Evolutionary conservation across 345 rosid species (phyloP).

Genomic region (Euphorbia pulcherrima): DNA sequence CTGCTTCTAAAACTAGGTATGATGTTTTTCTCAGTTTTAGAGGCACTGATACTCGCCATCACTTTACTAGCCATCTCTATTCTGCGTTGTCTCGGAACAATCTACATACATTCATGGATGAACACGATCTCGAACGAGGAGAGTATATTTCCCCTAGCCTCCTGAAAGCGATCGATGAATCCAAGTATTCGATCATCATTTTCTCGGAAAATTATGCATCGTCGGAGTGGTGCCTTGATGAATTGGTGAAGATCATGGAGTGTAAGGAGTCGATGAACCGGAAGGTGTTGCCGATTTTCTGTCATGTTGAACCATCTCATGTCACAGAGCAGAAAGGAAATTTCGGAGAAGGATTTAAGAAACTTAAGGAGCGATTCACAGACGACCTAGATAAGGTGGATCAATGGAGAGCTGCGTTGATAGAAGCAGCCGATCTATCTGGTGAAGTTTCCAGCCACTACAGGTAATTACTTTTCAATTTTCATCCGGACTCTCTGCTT

Average conservation of each 20-base stretch:
- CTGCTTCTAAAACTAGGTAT: neutral
- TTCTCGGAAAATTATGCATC: too few species aligned
- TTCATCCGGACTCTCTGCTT: neutral
- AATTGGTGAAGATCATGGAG: too few species aligned
- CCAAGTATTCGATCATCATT: too few species aligned
- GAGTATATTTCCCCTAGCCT: too few species aligned
- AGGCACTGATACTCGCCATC: constrained; percentile 3
- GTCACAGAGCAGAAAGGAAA: neutral
- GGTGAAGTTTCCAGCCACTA: neutral
- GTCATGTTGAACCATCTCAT: constrained; percentile 5
- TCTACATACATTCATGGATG: neutral
- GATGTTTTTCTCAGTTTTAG: too few species aligned
- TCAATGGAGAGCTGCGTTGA: neutral
- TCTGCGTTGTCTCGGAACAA: neutral
- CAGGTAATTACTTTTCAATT: neutral
- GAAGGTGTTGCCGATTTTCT: too few species aligned
- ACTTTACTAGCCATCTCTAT: constrained; percentile 8
- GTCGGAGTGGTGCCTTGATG: too few species aligned
- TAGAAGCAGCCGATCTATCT: neutral
- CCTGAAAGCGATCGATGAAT: too few species aligned
- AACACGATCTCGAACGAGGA: too few species aligned
- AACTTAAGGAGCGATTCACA: neutral
- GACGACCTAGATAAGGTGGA: neutral
- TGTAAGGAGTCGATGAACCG: too few species aligned
- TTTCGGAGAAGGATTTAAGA: neutral